These are phyloP conservation scores for Pestalotiopsis sp. DNA, from an alignment of 2,329 filamentous ascomycete genomes.

Conservation along the genomic window DNA sequence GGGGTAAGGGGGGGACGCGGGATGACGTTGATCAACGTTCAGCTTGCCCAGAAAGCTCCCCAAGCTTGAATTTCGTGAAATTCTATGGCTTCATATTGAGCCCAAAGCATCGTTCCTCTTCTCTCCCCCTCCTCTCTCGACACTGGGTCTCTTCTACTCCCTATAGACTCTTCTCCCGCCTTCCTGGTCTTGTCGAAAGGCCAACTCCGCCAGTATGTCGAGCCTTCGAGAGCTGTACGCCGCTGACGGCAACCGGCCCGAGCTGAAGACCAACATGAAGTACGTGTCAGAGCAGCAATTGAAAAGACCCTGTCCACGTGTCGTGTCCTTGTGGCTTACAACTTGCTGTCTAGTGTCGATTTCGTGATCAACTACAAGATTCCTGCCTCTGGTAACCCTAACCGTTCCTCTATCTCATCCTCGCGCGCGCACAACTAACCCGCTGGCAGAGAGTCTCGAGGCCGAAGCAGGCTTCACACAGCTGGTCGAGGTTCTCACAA, in stretches of 20 bases:
- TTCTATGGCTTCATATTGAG: constrained; percentile 7
- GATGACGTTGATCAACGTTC: constrained; percentile 15
- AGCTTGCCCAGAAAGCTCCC: constrained; percentile 5
- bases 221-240: constrained; percentile 26
- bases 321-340: constrained; percentile 11
- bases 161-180: not conserved
- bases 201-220: constrained; percentile 24
- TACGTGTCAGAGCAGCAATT: not conserved
- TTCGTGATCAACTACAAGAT: constrained; percentile 85
- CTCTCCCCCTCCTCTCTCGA: not conserved
- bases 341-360: constrained; percentile 64
- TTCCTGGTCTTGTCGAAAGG: not conserved
- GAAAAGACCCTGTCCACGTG: not conserved
- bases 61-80: constrained; percentile 13
- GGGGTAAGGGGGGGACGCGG: not conserved
- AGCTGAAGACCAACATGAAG: constrained; percentile 30
- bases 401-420: not conserved
- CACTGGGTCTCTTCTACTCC: not conserved
- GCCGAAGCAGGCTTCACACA: constrained; percentile 77
- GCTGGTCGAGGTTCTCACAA: constrained; percentile 74
- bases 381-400: constrained; percentile 61
- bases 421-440: not conserved
- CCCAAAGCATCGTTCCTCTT: not conserved
- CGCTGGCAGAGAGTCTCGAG: constrained; percentile 61
- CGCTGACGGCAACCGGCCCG: constrained; percentile 29